Base-by-base conservation (phyloP, 2,329 filamentous ascomycete species). In the Monilinia polystroma region DNA sequence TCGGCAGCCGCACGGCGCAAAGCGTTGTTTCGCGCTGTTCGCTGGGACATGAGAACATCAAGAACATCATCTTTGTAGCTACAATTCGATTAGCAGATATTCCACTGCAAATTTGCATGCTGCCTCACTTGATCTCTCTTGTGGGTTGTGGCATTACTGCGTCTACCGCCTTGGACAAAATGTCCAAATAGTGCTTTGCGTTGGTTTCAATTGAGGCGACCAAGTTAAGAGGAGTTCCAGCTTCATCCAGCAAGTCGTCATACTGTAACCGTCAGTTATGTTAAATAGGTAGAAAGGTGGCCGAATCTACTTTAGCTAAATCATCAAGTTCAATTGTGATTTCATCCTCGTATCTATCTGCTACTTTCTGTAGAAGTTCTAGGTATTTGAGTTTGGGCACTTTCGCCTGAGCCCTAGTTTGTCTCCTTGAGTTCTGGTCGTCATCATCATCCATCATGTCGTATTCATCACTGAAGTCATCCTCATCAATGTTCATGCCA, bases 61-160 rank as follows among this genome's bases (percentile, higher is more conserved):
- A 99, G 84, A 12, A 98, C 93, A 79, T 99, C 95, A 75, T 97
- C 93, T 78, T 98, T 98, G 84, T 97, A 98, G 72, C 90, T 92
- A 72, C 4, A 58, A 35, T 4, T 23, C 3, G 4, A 65, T 65
- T 59, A 65, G 63, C 35, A 49, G 20, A 41, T 29, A 29, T 16
- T n/a, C 32, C 11, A 58, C n/a, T 3, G 43, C 20, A 59, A 20
- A 35, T 52, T 49, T 51, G 20, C 54, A 29, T 20, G n/a, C 32
- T 23, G 57, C 76, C 86, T 73, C 83, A 92, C 86, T 86, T 93
- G 72, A 94, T 84, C 71, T 97, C 92, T 64, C 83, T 83, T 18
- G 86, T 90, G 52, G 93, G 90, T 69, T 85, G 82, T 0, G 95
- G 95, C 85, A 99, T 87, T 64, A 91, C 84, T 68, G 88, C 90